Percentiles rank a stretch among this genome's conserved stretches.
Evolutionary conservation across 805 yeast genomes (phyloP).

Genomic region (Candida sithepensis): DNA sequence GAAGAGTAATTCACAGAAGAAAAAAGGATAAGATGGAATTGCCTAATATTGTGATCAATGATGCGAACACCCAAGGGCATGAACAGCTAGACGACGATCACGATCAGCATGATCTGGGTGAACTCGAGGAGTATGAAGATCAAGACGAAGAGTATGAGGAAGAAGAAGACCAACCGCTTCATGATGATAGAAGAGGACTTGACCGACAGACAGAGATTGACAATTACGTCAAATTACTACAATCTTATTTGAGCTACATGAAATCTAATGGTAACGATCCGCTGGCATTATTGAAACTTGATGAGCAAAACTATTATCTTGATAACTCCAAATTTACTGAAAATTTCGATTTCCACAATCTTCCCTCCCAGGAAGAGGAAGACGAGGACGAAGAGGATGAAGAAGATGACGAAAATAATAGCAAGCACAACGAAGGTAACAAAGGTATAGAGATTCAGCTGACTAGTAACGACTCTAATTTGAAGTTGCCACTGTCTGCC

Average conservation of each 20-base stretch:
- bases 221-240: slow-evolving; percentile 12
- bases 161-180: slow-evolving; percentile 13
- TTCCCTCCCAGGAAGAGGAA: neutral
- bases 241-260: slow-evolving; percentile 5
- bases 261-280: slow-evolving; percentile 15
- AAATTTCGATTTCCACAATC: neutral
- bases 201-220: slow-evolving; percentile 7
- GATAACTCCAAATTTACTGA: slow-evolving; percentile 4
- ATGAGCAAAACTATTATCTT: slow-evolving; percentile 22
- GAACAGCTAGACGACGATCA: neutral
- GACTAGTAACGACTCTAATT: neutral
- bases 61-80: neutral
- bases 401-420: slow-evolving; percentile 7
- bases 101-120: neutral
- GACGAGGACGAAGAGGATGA: slow-evolving; percentile 5
- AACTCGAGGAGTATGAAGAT: slow-evolving; percentile 10
- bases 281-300: slow-evolving; percentile 8
- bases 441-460: neutral
- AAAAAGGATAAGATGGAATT: neutral
- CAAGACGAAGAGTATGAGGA: slow-evolving; percentile 19
- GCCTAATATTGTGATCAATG: neutral
- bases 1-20: neutral
- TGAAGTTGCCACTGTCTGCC: neutral
- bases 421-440: no score
- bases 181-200: neutral